These are phyloP conservation scores for Fomitopsis serialis DNA, from an alignment of 768 basidiomycete genomes.

Conservation along the genomic window DNA sequence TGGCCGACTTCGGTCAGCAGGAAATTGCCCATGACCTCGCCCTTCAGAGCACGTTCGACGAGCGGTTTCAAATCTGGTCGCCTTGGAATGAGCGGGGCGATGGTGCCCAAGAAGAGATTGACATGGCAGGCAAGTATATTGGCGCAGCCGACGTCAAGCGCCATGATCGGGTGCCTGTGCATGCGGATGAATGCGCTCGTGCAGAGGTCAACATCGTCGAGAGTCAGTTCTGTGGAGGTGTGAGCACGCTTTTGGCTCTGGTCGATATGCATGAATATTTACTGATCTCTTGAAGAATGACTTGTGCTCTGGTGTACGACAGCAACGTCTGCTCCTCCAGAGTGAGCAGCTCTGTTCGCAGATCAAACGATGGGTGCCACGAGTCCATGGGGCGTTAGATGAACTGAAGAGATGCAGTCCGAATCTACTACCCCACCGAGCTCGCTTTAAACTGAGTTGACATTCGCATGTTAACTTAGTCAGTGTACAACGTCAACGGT, in stretches of 20 bases:
- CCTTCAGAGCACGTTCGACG: background rate
- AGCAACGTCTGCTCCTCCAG: no score
- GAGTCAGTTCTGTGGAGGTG: slow-evolving; percentile 1
- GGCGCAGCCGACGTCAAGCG: slow-evolving; percentile 2
- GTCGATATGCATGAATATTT: background rate
- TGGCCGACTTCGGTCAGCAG: slow-evolving; percentile 3
- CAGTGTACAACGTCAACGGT: no score
- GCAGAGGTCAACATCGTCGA: background rate
- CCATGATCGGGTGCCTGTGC: slow-evolving; percentile 4
- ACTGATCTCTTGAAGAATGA: no score
- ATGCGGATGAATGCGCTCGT: slow-evolving; percentile 3
- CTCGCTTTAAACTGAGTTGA: no score
- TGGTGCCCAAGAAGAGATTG: slow-evolving; percentile 7
- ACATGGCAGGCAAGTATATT: slow-evolving; percentile 6
- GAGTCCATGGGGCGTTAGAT: no score
- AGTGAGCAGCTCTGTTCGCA: no score
- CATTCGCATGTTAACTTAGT: no score
- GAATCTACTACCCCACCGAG: no score
- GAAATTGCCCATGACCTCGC: slow-evolving; percentile 4
- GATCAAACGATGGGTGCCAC: no score
- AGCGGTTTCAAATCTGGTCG: slow-evolving; percentile 3
- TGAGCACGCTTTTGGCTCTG: no score
- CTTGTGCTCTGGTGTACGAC: no score
- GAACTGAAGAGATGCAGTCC: no score
- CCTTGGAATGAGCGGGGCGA: background rate